Evolutionary conservation across 1,284 basidiomycete genomes (phyloP).

Genomic region (Amylostereum chailletii): DNA sequence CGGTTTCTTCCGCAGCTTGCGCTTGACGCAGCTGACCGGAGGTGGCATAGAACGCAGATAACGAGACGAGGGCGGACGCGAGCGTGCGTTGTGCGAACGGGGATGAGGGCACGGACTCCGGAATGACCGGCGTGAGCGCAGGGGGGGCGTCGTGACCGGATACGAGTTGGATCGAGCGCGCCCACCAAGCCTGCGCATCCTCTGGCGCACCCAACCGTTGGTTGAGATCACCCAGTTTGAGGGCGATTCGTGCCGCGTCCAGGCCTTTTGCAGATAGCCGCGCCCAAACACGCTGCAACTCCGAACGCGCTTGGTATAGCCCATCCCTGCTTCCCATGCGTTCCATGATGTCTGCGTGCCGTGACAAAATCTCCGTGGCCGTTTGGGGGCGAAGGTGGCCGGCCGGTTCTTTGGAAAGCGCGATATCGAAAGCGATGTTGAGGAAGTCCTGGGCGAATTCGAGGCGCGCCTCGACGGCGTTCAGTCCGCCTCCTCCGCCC

Average conservation of each 20-base stretch:
- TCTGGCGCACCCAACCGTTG: conserved; percentile 40
- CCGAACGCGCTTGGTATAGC: conserved; percentile 47
- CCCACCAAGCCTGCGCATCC: conserved; percentile 62
- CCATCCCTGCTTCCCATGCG: conserved; percentile 51
- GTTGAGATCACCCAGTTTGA: conserved; percentile 60
- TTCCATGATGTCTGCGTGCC: conserved; percentile 62
- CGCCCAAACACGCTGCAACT: conserved; percentile 60
- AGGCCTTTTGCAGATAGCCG: conserved; percentile 29
- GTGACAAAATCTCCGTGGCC: conserved; percentile 47
- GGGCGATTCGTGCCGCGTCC: conserved; percentile 47
- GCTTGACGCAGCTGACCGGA: conserved; percentile 61
- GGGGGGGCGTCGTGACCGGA: conserved; percentile 16
- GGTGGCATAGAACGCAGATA: conserved; percentile 65
- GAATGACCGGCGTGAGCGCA: conserved; percentile 22
- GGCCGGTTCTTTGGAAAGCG: conserved; percentile 26
- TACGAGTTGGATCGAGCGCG: conserved; percentile 40
- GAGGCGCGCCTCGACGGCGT: conserved; percentile 42
- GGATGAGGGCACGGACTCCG: conserved; percentile 39
- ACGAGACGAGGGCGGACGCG: conserved; percentile 56
- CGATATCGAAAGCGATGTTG: conserved; percentile 38
- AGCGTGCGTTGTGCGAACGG: conserved; percentile 65
- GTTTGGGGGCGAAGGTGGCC: conserved; percentile 42
- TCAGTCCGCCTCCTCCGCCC: conserved; percentile 29
- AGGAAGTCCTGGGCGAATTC: conserved; percentile 49
- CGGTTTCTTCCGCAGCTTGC: conserved; percentile 53